Evolutionary conservation across 2,329 filamentous ascomycete genomes (phyloP).

Genomic region (Cercospora nicotianae): DNA sequence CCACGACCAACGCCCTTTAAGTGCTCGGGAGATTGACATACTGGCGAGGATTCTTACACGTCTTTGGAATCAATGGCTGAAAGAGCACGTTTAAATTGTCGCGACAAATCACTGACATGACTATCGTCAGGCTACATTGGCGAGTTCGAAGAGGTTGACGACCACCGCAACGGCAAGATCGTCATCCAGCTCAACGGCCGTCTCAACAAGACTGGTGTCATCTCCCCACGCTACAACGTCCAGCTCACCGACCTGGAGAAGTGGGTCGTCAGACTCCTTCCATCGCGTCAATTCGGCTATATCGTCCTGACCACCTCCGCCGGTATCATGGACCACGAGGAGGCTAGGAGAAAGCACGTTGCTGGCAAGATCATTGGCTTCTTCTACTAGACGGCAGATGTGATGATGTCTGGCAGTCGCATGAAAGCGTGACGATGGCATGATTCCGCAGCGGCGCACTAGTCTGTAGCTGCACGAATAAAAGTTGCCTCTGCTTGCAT

Average conservation of each 20-base stretch:
- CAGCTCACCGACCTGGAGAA: slow-evolving; percentile 97
- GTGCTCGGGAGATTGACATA: slow-evolving; percentile 88
- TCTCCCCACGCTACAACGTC: slow-evolving; percentile 99
- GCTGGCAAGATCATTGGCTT: slow-evolving; percentile 99
- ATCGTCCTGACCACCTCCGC: slow-evolving; percentile 98
- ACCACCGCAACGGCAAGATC: slow-evolving; percentile 99
- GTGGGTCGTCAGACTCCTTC: slow-evolving; percentile 99
- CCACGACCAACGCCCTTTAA: slow-evolving; percentile 99
- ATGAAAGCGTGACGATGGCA: slow-evolving; percentile 17
- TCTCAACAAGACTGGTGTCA: slow-evolving; percentile 99
- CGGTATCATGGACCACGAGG: slow-evolving; percentile 99
- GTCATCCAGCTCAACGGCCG: slow-evolving; percentile 99
- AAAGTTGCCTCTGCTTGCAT: slow-evolving; percentile 23
- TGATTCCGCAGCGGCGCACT: slow-evolving; percentile 21
- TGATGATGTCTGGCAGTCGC: slow-evolving; percentile 4
- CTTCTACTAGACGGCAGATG: slow-evolving; percentile 70
- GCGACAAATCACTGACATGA: slow-evolving; percentile 72
- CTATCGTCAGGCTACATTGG: slow-evolving; percentile 82
- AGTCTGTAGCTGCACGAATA: slow-evolving; percentile 24
- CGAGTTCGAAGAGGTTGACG: slow-evolving; percentile 99
- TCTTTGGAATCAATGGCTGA: slow-evolving; percentile 73
- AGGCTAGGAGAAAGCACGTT: slow-evolving; percentile 98
- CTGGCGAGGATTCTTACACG: slow-evolving; percentile 91
- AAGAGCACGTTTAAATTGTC: slow-evolving; percentile 89
- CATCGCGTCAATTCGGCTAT: slow-evolving; percentile 99